These are phyloP conservation scores for Coemansia sp. DNA, from an alignment of 192 early-diverging fungal genomes.

Conservation along the genomic window DNA sequence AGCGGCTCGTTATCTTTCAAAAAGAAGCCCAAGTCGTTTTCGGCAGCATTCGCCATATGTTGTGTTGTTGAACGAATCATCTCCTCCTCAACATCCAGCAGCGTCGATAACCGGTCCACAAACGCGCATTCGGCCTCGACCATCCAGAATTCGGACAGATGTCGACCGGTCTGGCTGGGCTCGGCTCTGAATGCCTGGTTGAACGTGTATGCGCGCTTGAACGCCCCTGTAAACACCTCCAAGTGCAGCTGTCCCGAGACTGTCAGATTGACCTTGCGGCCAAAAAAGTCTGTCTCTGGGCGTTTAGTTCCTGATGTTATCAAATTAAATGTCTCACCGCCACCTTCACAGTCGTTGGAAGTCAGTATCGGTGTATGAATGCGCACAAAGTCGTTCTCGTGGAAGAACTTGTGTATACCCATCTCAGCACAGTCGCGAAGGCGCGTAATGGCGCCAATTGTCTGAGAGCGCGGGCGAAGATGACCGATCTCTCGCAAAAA, in stretches of 20 bases:
- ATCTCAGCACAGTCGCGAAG: constrained; percentile 65
- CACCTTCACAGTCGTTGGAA: constrained; percentile 86
- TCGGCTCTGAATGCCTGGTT: constrained; percentile 85
- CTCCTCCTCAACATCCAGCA: constrained; percentile 72
- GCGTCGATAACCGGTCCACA: constrained; percentile 58
- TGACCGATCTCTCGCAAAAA: constrained; percentile 77
- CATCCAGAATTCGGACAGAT: constrained; percentile 95
- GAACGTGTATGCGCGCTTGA: constrained; percentile 79
- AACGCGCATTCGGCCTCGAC: constrained; percentile 85
- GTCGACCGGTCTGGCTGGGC: constrained; percentile 73
- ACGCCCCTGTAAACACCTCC: constrained; percentile 69
- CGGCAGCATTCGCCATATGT: constrained; percentile 56
- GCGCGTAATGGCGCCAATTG: constrained; percentile 71
- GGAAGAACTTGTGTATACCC: constrained; percentile 74
- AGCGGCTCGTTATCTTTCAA: constrained; percentile 57
- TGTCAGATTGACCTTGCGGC: constrained; percentile 70
- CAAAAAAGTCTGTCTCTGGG: constrained; percentile 60
- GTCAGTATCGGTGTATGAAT: constrained; percentile 83
- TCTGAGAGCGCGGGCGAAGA: constrained; percentile 73
- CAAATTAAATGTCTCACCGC: constrained; percentile 75
- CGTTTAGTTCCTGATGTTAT: constrained; percentile 22
- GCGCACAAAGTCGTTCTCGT: constrained; percentile 69
- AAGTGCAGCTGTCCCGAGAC: constrained; percentile 87
- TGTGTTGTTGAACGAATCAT: constrained; percentile 60
- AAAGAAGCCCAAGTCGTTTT: constrained; percentile 58